Conservation (phyloP, 352 stramenopile species). For the Phytopythium helicoides region DNA sequence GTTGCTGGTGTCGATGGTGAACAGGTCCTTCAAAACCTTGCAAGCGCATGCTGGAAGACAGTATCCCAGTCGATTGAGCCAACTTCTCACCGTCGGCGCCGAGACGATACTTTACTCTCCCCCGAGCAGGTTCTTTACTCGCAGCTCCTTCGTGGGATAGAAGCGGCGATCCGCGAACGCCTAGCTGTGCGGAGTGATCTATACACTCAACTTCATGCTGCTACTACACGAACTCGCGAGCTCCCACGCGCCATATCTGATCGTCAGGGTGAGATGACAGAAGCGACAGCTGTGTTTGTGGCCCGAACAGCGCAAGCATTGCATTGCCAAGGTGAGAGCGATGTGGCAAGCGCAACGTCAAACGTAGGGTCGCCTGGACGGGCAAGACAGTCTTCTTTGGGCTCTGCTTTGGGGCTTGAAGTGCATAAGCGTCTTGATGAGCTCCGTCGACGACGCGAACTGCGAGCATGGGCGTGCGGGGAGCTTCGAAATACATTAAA, state of each 20-base stretch:
- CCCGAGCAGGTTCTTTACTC: conserved; percentile 21
- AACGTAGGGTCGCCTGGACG: neutral
- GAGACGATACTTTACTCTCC: neutral
- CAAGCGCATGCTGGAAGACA: conserved; percentile 34
- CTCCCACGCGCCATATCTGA: conserved; percentile 23
- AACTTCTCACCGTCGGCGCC: neutral
- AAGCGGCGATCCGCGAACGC: conserved; percentile 24
- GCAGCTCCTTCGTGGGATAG: conserved; percentile 27
- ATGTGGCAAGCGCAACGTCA: neutral
- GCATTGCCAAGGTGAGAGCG: conserved; percentile 2
- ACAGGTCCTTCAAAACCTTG: conserved; percentile 3
- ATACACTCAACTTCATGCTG: conserved; percentile 13
- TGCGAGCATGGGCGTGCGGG: conserved; percentile 55
- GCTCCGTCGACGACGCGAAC: conserved; percentile 38
- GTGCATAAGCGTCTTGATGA: conserved; percentile 39
- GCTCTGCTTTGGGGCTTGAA: conserved; percentile 1
- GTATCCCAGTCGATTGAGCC: too few relatives aligned
- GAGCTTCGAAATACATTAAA: conserved; percentile 51
- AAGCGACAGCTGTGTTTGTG: conserved; percentile 6
- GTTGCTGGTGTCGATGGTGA: neutral
- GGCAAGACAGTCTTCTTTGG: neutral
- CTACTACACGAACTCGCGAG: conserved; percentile 24
- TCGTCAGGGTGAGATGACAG: conserved; percentile 7
- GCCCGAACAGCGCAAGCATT: conserved; percentile 5
- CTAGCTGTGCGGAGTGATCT: conserved; percentile 16